Evolutionary conservation across 345 rosid species (phyloP), one percentile per base, ranked within the genome.

Genomic region (Crucihimalaya himalaica): DNA sequence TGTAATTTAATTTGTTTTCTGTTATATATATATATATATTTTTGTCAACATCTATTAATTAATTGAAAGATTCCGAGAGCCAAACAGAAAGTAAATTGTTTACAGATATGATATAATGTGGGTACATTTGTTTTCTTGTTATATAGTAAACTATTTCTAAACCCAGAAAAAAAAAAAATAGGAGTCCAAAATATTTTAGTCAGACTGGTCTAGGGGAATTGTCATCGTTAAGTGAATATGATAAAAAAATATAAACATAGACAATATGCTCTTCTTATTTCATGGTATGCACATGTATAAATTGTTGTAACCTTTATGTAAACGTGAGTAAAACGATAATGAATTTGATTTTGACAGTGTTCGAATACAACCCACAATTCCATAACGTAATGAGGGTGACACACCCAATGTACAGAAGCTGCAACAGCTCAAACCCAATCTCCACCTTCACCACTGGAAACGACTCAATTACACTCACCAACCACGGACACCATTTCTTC

Each of bases 321-420:
- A 48, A 52, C 15, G n/a, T 9, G 31, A 13, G 13, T 40, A 21
- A 55, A 32, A 47, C 9, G 15, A 14, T 50, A 55, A 19, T 34
- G 14, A 29, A 32, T 46, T 42, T 68, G 27, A 63, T 45, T 20
- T 27, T 53, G 15, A 15, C 86, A 95, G 99, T 40, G 72, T 95
- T 95, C 28, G 72, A 89, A 71, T 95, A 92, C 88, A 85, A 82
- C 72, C 42, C 94, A 35, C 94, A 89, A 62, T 90, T 90, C 66
- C 98, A 95, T 85, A 95, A 92, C 39, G 98, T 95, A 70, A 89
- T 95, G 92, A 82, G 87, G 50, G 98, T 90, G 34, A 89, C 86
- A 2, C 99, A 95, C 62, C 43, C 75, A 29, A 87, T 89, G 96
- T 92, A 86, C 85, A 83, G 39, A 74, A 81, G 81, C 5, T 95